A percentile compares a stretch with the other conserved stretches of the same genome.
Evolutionary conservation across 768 basidiomycete genomes (phyloP).

Genomic region (Mycena amicta): DNA sequence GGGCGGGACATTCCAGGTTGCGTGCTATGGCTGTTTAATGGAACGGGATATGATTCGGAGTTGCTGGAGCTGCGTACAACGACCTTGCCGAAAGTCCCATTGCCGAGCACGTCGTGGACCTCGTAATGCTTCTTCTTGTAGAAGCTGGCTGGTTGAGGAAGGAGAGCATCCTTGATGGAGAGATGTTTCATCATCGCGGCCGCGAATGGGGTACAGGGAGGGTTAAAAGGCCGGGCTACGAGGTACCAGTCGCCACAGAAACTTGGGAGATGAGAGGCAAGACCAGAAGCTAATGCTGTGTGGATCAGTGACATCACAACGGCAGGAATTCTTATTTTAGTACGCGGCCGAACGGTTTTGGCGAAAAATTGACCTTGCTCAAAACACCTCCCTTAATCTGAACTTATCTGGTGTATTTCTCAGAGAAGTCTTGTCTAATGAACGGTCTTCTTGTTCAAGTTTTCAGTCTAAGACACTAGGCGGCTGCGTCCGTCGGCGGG

Average conservation of each 20-base stretch:
- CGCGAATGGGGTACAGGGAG: neutral
- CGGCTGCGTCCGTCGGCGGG: too few species aligned
- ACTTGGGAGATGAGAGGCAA: neutral
- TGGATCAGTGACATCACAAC: neutral
- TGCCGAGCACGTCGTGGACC: conserved; percentile 71
- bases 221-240: neutral
- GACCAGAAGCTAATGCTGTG: neutral
- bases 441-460: too few species aligned
- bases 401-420: too few species aligned
- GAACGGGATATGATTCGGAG: neutral
- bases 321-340: too few species aligned
- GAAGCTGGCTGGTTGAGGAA: conserved; percentile 86
- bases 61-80: conserved; percentile 47
- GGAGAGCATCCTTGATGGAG: conserved; percentile 57
- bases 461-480: too few species aligned
- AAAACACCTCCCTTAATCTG: too few species aligned
- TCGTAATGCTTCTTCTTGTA: conserved; percentile 84
- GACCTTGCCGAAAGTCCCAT: conserved; percentile 91
- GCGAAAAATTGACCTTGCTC: too few species aligned
- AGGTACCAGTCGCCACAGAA: neutral
- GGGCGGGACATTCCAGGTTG: conserved; percentile 76
- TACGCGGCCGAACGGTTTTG: too few species aligned
- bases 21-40: conserved; percentile 45
- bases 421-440: too few species aligned
- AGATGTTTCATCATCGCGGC: conserved; percentile 42